Evolutionary conservation across 2,329 filamentous ascomycete genomes (phyloP).

Genomic region (Lachnum nothofagi): DNA sequence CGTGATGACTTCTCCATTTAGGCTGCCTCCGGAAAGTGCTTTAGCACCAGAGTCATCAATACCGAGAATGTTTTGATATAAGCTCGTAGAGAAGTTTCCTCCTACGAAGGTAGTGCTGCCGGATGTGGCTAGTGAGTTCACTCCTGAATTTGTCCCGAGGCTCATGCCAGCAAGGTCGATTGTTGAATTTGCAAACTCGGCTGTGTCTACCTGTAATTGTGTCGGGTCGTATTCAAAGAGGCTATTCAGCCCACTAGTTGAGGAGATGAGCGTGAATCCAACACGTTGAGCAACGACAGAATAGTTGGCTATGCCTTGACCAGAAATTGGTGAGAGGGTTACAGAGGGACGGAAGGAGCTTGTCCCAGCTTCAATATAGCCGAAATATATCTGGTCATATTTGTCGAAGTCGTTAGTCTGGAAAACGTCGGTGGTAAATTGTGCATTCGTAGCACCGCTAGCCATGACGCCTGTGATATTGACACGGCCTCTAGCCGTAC

Average conservation of each 20-base stretch:
- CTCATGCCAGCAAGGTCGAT: constrained; percentile 71
- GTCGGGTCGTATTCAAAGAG: constrained; percentile 82
- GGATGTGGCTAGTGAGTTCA: constrained; percentile 63
- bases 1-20: constrained; percentile 72
- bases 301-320: constrained; percentile 57
- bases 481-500: constrained; percentile 69
- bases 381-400: constrained; percentile 87
- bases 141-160: constrained; percentile 61
- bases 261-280: constrained; percentile 67
- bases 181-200: constrained; percentile 63
- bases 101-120: constrained; percentile 68
- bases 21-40: constrained; percentile 62
- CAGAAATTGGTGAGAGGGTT: constrained; percentile 65
- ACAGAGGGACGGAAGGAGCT: constrained; percentile 73
- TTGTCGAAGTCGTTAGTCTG: constrained; percentile 97
- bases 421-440: constrained; percentile 60
- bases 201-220: constrained; percentile 50
- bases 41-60: constrained; percentile 60
- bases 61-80: constrained; percentile 70
- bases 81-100: constrained; percentile 72
- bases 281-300: constrained; percentile 87
- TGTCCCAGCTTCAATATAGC: constrained; percentile 71
- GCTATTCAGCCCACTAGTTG: constrained; percentile 78
- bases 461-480: constrained; percentile 73
- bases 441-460: constrained; percentile 38